Base-by-base conservation (phyloP, 768 basidiomycete species). In the Clitopilus passeckerianus region DNA sequence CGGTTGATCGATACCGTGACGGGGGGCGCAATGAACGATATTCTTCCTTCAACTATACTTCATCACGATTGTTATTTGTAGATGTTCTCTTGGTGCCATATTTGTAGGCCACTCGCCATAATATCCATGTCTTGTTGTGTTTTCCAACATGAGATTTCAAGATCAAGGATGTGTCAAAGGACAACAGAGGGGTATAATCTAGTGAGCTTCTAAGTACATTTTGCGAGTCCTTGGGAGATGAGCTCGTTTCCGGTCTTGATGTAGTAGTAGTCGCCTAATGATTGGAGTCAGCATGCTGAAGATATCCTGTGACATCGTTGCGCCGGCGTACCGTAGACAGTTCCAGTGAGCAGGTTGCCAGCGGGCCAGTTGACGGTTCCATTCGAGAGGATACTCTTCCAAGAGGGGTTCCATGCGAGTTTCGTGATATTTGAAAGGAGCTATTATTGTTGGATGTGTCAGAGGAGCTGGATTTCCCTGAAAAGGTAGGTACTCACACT, bases 381-480 rank as follows among this genome's bases (percentile, higher is more conserved):
- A 65, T 87, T 86, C 1, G 86, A 81, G 43, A 88, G 74, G 23
- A 88, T 68, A 64, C 84, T 86, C 64, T 86, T 79, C 84, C 86
- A 88, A 15, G 73, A 66, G 16, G 84, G 82, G 27, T 74, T 71
- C 86, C 86, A 87, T 0, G 83, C 83, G 9, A 85, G 67, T 14
- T 71, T 65, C 0, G 80, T 84, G 27, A 80, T 82, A 53, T 74
- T 74, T 59, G 67, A 68, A 57, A 87, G 65, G 34, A 86, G 74
- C 77, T 81, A 56, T 15, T 34, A 54, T 18, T 23, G 27, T 62
- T 54, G 34, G n/a, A 33, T 8, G 43, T 59, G 30, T 34, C 56
- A 30, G 33, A 12, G 7, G 14, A 59, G 41, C 7, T 16, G 27
- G 34, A 59, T 54, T 20, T 59, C 18, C 44, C 22, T 20, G 7